Evolutionary conservation across 768 basidiomycete species (phyloP), one percentile per base, ranked within the genome.

Genomic region (Lactifluus hygrophoroides): DNA sequence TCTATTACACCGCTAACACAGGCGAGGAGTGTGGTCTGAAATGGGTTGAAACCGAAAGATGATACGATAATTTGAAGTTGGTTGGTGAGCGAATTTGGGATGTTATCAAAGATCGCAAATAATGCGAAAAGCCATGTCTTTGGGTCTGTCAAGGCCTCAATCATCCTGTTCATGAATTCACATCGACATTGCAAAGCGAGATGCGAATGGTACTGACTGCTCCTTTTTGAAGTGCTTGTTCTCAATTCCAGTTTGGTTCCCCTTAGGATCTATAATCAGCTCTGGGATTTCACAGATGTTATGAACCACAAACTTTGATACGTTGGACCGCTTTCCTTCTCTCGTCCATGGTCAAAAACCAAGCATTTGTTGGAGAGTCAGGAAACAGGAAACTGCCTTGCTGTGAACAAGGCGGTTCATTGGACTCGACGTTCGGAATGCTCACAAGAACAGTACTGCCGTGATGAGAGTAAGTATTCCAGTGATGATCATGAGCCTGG

Each of bases 221-320:
- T 88, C 84, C 53, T 76, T 80, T 73, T 90, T 90, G 72, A 87
- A 90, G 52, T 77, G 77, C 65, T 90, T 91, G 67, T 88, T 90
- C 70, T 90, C 88, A 10, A 89, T 79, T 30, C 88, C 89, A 0
- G 85, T 86, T 79, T 90, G 86, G 61, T 89, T 88, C 69, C 74
- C 78, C 81, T 84, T 62, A 23, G 19, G 58, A 46, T 8, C 21
- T 17, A 54, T 5, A 32, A 47, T 52, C 45, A 35, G 37, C 42
- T 34, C 16, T 21, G 17, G 14, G 16, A 5, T 19, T 23, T 3
- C 5, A 23, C 10, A 43, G 4, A 5, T n/a, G 27, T 23, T 3
- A 27, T n/a, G 37, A 4, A n/a, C 10, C 38, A 58, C 57, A 19
- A 45, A 82, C 83, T 74, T 84, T 83, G 57, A 89, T 78, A 8